Evolutionary conservation across 306 rosid species (phyloP).

Genomic region (Trifolium repens): DNA sequence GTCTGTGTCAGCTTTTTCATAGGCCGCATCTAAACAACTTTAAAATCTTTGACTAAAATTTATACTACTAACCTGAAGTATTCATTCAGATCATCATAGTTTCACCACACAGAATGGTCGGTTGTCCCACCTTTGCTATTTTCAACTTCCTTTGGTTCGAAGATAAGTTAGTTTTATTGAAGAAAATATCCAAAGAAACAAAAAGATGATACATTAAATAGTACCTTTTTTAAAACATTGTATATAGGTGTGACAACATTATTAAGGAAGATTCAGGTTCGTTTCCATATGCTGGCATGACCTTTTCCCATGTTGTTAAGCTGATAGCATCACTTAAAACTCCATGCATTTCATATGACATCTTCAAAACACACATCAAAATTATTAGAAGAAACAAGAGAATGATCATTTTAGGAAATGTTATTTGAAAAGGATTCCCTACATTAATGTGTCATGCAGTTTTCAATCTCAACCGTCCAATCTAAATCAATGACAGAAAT

Average conservation of each 20-base stretch:
- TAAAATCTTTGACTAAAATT: constrained; percentile 11
- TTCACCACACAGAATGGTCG: constrained; percentile 89
- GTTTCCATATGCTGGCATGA: constrained; percentile 94
- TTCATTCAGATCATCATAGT: constrained; percentile 96
- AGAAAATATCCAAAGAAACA: constrained; percentile 10
- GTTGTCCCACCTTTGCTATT: constrained; percentile 81
- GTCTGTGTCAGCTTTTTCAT: not conserved
- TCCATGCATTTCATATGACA: constrained; percentile 90
- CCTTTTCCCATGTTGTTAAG: constrained; percentile 90
- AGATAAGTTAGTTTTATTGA: constrained; percentile 43
- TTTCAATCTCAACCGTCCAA: no score
- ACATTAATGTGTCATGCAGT: no score
- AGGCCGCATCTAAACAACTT: constrained; percentile 18
- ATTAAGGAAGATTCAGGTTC: constrained; percentile 77
- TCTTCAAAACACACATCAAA: constrained; percentile 52
- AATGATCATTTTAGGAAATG: no score
- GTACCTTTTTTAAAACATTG: constrained; percentile 68
- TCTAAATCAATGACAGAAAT: no score
- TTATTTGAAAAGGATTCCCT: no score
- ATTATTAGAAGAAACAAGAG: not conserved
- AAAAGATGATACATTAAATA: constrained; percentile 17
- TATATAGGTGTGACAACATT: constrained; percentile 81
- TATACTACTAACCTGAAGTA: constrained; percentile 76
- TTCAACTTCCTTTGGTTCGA: constrained; percentile 68
- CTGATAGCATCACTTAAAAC: constrained; percentile 70